Evolutionary conservation across 2,329 filamentous ascomycete genomes (phyloP).

Genomic region (Dothistroma pini): DNA sequence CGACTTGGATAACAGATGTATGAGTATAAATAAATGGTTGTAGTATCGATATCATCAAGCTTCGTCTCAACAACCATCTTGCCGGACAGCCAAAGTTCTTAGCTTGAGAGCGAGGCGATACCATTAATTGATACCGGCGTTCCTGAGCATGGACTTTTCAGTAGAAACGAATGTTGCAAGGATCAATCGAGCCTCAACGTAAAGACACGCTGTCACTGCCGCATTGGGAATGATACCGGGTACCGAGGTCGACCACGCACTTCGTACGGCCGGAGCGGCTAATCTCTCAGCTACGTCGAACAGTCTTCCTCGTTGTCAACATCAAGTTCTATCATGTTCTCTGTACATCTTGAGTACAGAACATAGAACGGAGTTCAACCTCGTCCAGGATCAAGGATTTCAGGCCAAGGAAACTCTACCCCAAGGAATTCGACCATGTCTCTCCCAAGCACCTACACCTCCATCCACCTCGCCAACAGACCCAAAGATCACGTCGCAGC

Average conservation of each 20-base stretch:
- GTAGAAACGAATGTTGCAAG: background rate
- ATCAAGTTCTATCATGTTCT: background rate
- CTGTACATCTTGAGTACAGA: too few species aligned
- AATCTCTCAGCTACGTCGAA: background rate
- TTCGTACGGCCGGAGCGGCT: background rate
- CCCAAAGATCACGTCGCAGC: constrained; percentile 24
- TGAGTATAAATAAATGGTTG: background rate
- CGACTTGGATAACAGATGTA: background rate
- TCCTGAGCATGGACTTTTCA: background rate
- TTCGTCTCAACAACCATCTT: too few species aligned
- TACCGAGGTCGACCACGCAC: background rate
- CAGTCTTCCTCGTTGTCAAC: background rate
- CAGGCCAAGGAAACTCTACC: background rate
- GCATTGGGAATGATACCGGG: background rate
- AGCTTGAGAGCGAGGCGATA: too few species aligned
- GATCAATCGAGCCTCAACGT: background rate
- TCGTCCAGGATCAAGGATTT: background rate
- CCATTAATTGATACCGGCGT: background rate
- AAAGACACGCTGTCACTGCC: background rate
- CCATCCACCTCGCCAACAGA: constrained; percentile 24
- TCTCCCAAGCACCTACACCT: constrained; percentile 21
- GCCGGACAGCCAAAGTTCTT: too few species aligned
- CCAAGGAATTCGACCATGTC: constrained; percentile 8
- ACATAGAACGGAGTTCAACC: too few species aligned
- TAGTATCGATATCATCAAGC: too few species aligned